Evolutionary conservation across 768 basidiomycete species (phyloP).

Genomic region (Leccinum imitatum): DNA sequence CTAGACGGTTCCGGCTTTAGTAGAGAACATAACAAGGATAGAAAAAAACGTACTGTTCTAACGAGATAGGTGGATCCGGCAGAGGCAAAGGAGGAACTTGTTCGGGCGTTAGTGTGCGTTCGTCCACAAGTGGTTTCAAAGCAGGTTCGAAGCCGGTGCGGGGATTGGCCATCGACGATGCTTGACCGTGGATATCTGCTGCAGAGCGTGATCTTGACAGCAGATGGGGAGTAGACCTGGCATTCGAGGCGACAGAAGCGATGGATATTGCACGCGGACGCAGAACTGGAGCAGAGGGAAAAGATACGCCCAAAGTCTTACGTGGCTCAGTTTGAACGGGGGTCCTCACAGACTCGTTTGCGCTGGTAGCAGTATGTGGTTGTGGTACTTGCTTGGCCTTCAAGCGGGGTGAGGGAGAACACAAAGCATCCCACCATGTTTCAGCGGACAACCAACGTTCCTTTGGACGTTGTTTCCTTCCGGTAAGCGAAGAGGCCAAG

Average conservation of each 20-base stretch:
- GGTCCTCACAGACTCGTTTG: conserved; percentile 47
- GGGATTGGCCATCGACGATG: conserved; percentile 5
- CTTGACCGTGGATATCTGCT: conserved; percentile 16
- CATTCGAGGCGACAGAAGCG: too few relatives aligned
- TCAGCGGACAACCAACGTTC: conserved; percentile 73
- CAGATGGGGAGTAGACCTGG: too few relatives aligned
- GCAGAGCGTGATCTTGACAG: conserved; percentile 26
- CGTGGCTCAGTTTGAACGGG: conserved; percentile 32
- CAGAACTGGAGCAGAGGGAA: too few relatives aligned
- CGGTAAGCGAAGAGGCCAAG: conserved; percentile 37
- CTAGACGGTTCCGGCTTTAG: background rate
- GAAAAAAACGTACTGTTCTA: conserved; percentile 42
- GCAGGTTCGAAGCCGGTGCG: conserved; percentile 19
- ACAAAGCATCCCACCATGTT: conserved; percentile 78
- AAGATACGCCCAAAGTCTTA: too few relatives aligned
- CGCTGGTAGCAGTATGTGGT: conserved; percentile 18
- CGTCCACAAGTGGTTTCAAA: conserved; percentile 18
- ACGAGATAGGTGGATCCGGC: conserved; percentile 58
- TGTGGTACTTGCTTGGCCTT: conserved; percentile 43
- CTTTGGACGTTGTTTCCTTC: conserved; percentile 34
- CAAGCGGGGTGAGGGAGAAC: conserved; percentile 76
- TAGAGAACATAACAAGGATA: background rate
- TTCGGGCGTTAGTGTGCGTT: conserved; percentile 7
- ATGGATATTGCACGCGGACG: too few relatives aligned
- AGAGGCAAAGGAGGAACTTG: conserved; percentile 45